Evolutionary conservation across 768 basidiomycete genomes (phyloP), one percentile per base, ranked within the genome.

Genomic region (Porpolomopsis calyptriformis): DNA sequence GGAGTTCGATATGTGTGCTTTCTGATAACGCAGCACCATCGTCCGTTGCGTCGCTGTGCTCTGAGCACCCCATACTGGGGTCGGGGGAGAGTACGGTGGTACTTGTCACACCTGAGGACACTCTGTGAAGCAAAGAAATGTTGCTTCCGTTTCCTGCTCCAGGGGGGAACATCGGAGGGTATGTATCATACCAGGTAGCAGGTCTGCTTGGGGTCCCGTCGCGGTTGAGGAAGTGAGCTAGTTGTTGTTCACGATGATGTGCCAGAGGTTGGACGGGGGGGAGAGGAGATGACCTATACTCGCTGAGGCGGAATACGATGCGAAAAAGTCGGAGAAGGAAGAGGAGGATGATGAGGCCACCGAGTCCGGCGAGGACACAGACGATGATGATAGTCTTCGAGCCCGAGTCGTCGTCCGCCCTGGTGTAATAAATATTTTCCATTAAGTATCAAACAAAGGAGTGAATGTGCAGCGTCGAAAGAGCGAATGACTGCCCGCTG

Each of bases 211-310:
- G 51, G 11, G 47, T 42, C 40, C 53, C 58, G 43, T 49, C 52
- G 25, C 56, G 59, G 4, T 70, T 60, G n/a, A 34, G 18, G 35
- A 71, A 60, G 31, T 69, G 65, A 7, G 69, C 62, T n/a, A 70
- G 54, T 43, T 72, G 68, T 24, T 70, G 71, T 51, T 75, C 71
- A 11, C 81, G 71, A 45, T 76, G 73, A 52, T 76, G 76, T 4
- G 80, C 78, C 19, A 83, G 73, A 12, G 77, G 74, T 51, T 82
- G 82, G 9, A 76, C 67, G 11, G 78, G 82, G 0, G 82, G 82
- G 0, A 83, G 66, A 3, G 82, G 82, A 0, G 57, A 63, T 1
- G 68, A 56, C 22, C 57, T 54, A 14, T 56, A 49, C 8, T 59
- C 52, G 24, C 50, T 48, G 18, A 58, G 60, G 20, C 60, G 55